Evolutionary conservation across 768 basidiomycete genomes (phyloP), one percentile per base, ranked within the genome.

Genomic region (Hygrophoropsis aurantiaca): DNA sequence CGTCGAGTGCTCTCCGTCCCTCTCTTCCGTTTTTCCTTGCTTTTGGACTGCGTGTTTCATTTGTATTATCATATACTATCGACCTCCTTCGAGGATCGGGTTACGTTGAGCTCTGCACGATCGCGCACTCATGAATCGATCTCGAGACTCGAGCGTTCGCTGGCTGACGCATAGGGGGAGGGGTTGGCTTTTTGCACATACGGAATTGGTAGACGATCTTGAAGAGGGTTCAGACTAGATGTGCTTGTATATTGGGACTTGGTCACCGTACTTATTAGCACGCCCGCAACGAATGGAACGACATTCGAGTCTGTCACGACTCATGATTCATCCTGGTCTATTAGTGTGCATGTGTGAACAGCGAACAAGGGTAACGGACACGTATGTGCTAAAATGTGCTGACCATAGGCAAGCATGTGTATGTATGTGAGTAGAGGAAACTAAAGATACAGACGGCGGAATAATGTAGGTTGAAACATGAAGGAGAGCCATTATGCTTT

Each of bases 31-130:
- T 42, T 33, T 51, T 41, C 16, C 36, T 38, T 38, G 42, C 52
- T 42, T 33, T 51, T 41, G 59, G 49, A 58, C 42, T 55, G 34
- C 45, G 41, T 60, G 47, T 58, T 67, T 30, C 27, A 30, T 30
- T 55, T 68, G 66, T 66, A 68, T 64, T 68, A 46, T 62, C 58
- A 60, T 52, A 55, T 66, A 42, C 37, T 56, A 42, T 49, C 16
- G 49, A 33, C 32, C 40, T 47, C 37, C 39, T 49, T 38, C 44
- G 47, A 49, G 5, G 73, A 75, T 58, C 73, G 74, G 19, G 73
- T 74, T 54, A 75, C 74, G 26, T 73, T 70, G 33, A 78, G 79
- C 43, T 79, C 79, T 11, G 27, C 27, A 30, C 27, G 27, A 30
- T 30, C 27, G n/a, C n/a, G n/a, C 27, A 13, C 27, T 7, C 27